A percentile compares a stretch with the other conserved stretches of the same genome.
Evolutionary conservation across 495 filamentous ascomycete species (phyloP).

Genomic region (Tuber aestivum): DNA sequence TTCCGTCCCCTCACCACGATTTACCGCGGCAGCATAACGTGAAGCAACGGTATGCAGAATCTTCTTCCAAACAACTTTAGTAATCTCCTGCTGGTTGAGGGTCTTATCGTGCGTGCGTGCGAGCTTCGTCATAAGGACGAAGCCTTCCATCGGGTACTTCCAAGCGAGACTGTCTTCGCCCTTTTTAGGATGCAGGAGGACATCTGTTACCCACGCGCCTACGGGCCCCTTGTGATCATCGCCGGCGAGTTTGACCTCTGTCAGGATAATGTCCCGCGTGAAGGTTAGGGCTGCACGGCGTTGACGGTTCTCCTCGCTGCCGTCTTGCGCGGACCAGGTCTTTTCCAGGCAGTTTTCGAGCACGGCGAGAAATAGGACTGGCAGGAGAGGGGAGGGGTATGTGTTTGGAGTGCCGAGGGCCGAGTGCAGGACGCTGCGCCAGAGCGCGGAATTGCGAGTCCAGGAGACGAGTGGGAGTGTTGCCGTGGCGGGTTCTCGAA

Average conservation of each 20-base stretch:
- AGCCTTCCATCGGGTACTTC: slow-evolving; percentile 45
- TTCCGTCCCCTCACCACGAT: background rate
- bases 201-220: slow-evolving; percentile 34
- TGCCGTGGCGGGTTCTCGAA: slow-evolving; percentile 27
- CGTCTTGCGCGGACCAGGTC: slow-evolving; percentile 39
- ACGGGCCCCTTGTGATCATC: slow-evolving; percentile 39
- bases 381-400: slow-evolving; percentile 36
- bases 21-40: slow-evolving; percentile 15
- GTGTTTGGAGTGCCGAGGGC: slow-evolving; percentile 37
- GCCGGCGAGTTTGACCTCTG: slow-evolving; percentile 39
- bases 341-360: slow-evolving; percentile 43
- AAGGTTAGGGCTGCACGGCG: slow-evolving; percentile 37
- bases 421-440: slow-evolving; percentile 34
- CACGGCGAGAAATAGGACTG: slow-evolving; percentile 43
- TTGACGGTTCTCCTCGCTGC: slow-evolving; percentile 34
- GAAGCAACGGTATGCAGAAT: slow-evolving; percentile 27
- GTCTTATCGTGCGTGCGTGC: slow-evolving; percentile 1
- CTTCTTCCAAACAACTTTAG: slow-evolving; percentile 28
- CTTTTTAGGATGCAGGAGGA: slow-evolving; percentile 26
- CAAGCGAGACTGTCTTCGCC: slow-evolving; percentile 40
- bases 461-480: slow-evolving; percentile 33
- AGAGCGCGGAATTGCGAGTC: slow-evolving; percentile 31
- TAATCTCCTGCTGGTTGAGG: background rate
- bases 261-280: slow-evolving; percentile 34
- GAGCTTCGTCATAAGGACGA: slow-evolving; percentile 32